These are phyloP conservation scores for Leccinum pseudoinsigne DNA, from an alignment of 1,284 basidiomycete genomes.

Conservation along the genomic window DNA sequence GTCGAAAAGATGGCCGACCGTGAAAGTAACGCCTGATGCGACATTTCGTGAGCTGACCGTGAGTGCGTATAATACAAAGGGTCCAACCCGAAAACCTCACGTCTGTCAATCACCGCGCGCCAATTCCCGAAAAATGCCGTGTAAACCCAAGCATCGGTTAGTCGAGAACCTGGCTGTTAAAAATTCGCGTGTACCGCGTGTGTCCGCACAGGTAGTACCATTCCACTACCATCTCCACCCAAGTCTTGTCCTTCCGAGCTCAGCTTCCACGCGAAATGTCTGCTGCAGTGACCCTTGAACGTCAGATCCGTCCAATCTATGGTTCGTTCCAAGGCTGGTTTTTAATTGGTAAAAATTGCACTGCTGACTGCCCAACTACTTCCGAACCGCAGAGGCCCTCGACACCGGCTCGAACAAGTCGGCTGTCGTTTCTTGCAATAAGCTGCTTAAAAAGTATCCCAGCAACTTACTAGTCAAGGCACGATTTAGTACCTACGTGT, in stretches of 20 bases:
- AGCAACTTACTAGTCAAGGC: slow-evolving; percentile 75
- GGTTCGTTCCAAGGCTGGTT: slow-evolving; percentile 43
- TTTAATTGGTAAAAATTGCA: not conserved
- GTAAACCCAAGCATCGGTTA: slow-evolving; percentile 31
- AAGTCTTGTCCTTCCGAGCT: not conserved
- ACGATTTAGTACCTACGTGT: slow-evolving; percentile 11
- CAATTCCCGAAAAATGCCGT: slow-evolving; percentile 28
- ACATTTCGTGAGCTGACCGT: slow-evolving; percentile 20
- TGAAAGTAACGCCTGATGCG: slow-evolving; percentile 42
- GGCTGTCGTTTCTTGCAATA: slow-evolving; percentile 80
- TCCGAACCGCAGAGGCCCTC: slow-evolving; percentile 61
- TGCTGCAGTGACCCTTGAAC: slow-evolving; percentile 57
- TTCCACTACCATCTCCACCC: not conserved
- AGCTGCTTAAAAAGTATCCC: slow-evolving; percentile 79
- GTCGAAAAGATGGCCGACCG: slow-evolving; percentile 40
- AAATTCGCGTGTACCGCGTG: slow-evolving; percentile 25
- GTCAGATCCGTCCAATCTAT: slow-evolving; percentile 79
- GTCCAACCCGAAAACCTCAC: not conserved
- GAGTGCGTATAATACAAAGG: slow-evolving; percentile 5
- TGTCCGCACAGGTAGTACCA: slow-evolving; percentile 7
- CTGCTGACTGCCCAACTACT: slow-evolving; percentile 8
- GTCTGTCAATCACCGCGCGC: slow-evolving; percentile 19
- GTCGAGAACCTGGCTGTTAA: slow-evolving; percentile 18
- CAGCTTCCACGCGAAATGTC: slow-evolving; percentile 34
- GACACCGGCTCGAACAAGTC: slow-evolving; percentile 85